Percentiles rank a stretch among this genome's conserved stretches.
phyloP scores from a whole-genome alignment of 176 grass and related monocot genomes.

The Chrysopogon serrulatus region DNA sequence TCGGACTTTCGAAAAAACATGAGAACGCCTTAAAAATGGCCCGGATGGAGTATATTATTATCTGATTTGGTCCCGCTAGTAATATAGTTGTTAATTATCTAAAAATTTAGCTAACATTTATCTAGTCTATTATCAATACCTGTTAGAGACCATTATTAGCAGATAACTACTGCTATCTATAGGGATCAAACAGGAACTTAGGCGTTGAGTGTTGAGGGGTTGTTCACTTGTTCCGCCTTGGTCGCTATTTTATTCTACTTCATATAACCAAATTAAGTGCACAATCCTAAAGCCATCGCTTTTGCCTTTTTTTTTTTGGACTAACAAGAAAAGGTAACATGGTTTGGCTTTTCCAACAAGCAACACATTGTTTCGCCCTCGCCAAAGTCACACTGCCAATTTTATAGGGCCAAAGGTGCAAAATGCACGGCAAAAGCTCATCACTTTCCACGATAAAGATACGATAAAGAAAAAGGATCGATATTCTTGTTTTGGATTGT shows the following conservation, averaged over 20 bases:
- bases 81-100: too few relatives aligned
- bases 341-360: constrained; percentile 33
- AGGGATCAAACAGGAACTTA: too few relatives aligned
- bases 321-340: constrained; percentile 13
- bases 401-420: constrained; percentile 1
- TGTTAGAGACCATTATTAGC: too few relatives aligned
- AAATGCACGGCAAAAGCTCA: constrained; percentile 21
- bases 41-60: too few relatives aligned
- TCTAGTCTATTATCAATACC: too few relatives aligned
- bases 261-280: not conserved
- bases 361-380: constrained; percentile 26
- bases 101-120: too few relatives aligned
- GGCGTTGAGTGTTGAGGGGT: not conserved
- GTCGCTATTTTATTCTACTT: not conserved
- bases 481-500: constrained; percentile 25
- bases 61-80: too few relatives aligned
- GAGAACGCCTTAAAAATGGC: too few relatives aligned
- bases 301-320: constrained; percentile 20
- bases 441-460: constrained; percentile 23
- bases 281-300: constrained; percentile 14
- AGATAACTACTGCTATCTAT: too few relatives aligned
- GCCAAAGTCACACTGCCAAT: not conserved
- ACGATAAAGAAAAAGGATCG: constrained; percentile 3
- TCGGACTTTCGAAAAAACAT: too few relatives aligned
- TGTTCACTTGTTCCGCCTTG: not conserved